phyloP scores from a whole-genome alignment of 106 monocot genomes.

The Cymbidium sinense region DNA sequence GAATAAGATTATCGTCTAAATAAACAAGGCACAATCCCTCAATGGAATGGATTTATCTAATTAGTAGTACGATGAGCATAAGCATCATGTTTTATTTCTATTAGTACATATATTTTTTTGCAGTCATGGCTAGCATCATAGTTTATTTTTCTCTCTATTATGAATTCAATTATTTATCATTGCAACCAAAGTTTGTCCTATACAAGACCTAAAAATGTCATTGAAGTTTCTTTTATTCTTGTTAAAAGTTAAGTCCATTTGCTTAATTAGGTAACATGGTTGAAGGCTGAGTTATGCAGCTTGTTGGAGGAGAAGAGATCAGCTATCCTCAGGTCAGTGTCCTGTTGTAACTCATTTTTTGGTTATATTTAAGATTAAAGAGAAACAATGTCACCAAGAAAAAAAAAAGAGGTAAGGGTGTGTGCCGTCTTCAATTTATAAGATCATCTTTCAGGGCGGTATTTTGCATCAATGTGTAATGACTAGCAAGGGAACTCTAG shows the following conservation, averaged over 20 bases:
- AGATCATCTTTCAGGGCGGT: background rate
- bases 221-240: background rate
- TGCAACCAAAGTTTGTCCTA: background rate
- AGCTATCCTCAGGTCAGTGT: conserved; percentile 67
- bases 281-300: conserved; percentile 80
- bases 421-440: background rate
- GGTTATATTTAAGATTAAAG: background rate
- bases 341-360: conserved; percentile 3
- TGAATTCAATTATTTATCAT: background rate
- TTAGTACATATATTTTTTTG: background rate
- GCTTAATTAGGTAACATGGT: conserved; percentile 53
- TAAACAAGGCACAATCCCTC: background rate
- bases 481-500: too few species aligned
- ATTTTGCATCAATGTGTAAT: background rate
- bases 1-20: background rate
- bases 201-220: background rate
- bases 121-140: background rate
- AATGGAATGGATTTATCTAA: background rate
- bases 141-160: background rate
- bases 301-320: conserved; percentile 81
- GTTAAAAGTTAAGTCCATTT: background rate
- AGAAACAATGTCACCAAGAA: background rate
- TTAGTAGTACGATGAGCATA: background rate
- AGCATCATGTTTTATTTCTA: background rate
- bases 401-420: too few species aligned